Evolutionary conservation across 805 yeast species (phyloP), one percentile per base, ranked within the genome.

Genomic region (Candida montana): DNA sequence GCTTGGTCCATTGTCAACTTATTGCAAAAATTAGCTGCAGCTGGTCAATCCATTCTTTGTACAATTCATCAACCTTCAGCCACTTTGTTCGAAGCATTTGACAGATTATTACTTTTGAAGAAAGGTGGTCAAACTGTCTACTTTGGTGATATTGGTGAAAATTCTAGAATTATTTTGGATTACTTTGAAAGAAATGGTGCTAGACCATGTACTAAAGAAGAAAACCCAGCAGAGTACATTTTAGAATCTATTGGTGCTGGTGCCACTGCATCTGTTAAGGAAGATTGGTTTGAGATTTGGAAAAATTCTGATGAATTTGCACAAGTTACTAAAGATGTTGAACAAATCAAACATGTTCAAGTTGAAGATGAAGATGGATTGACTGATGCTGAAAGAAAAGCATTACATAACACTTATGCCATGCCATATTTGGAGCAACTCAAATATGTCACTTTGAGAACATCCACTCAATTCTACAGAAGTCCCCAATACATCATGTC

Each of bases 231-330:
- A n/a, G 89, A 81, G 58, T 82, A 81, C 62, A 74, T 82, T 55
- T 64, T 82, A 46, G 83, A 80, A 47, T 75, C 74, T n/a, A 80
- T 83, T 58, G 87, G 88, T 32, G 87, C 87, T n/a, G 89, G 88
- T 51, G 85, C 87, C 3, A 79, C 83, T 30, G 79, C 83, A 2
- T 48, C 60, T 28, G 72, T 67, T 6, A 59, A 63, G 13, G 68
- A 64, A 32, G 80, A 83, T 58, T 83, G 86, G 84, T 67, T 68
- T 55, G 72, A 75, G 15, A 68, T 72, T 5, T 83, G 91, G 91
- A 52, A 40, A 3, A 58, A 57, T 9, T 76, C 71, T 42, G 65
- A 54, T 17, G 75, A 74, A 50, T 53, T 15, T 30, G 15, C 19
- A 2, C 27, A 42, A 10, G 44, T 51, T 18, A 49, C 54, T 44